Evolutionary conservation across 2,329 filamentous ascomycete species (phyloP), one percentile per base, ranked within the genome.

Genomic region (Colletotrichum zoysiae): DNA sequence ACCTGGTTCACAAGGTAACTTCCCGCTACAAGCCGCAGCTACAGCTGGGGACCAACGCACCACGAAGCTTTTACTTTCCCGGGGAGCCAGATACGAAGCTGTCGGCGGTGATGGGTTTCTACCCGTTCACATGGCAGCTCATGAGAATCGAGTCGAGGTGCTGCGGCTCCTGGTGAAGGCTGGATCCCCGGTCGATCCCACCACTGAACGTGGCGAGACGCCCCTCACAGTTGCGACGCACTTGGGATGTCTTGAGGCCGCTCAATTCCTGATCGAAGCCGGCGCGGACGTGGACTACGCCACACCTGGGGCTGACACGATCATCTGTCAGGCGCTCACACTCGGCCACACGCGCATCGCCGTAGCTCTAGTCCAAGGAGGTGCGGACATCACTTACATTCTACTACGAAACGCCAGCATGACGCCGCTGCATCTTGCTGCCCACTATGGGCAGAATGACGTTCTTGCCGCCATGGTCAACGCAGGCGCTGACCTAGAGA

Each of bases 11-110:
- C 74, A 70, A 35, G 75, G 74, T 5, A 74, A 69, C 20, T 75
- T 74, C 14, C 76, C 77, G 1, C 71, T 78, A 11, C 74, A 77
- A 12, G 64, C 75, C 9, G 89, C 89, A 76, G 91, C 89, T 30
- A 74, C 83, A 78, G 66, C 84, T 80, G 71, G 83, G 80, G 59
- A 80, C 74, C n/a, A 82, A 77, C 65, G 85, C 73, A 74, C 76
- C 48, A 69, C 71, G 30, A 72, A 73, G 48, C 60, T 75, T 6
- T 59, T 78, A 6, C 65, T 78, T 11, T 63, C 66, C 16, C 71
- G 64, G 9, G 70, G 71, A 18, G 77, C 76, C 46, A 64, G 73
- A 3, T 64, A 73, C 5, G 71, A 75, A 12, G 71, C 66, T 9
- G 35, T 50, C 8, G 73, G 68, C 56, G 65, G 65, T 14, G 59